Conservation (phyloP, 2,329 filamentous ascomycete species). For the Monilinia polystroma region DNA sequence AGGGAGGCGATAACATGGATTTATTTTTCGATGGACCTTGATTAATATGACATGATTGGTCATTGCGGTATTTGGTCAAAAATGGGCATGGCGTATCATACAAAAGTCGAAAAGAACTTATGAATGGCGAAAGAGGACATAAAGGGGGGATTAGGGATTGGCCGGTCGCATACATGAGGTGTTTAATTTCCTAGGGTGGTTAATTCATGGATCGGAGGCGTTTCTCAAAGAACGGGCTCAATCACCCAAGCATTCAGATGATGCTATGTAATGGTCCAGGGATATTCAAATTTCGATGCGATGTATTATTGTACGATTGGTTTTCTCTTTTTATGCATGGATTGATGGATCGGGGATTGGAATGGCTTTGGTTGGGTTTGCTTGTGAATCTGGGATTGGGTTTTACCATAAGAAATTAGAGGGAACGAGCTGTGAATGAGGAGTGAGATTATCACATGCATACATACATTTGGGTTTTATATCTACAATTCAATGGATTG, state of each 20-base stretch:
- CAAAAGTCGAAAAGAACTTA: neutral
- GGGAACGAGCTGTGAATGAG: neutral
- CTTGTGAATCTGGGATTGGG: neutral
- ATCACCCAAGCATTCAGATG: neutral
- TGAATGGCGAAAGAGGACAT: constrained; percentile 6
- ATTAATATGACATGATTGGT: constrained; percentile 16
- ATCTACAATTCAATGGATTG: constrained; percentile 1
- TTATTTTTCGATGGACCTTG: constrained; percentile 36
- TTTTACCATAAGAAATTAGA: constrained; percentile 5
- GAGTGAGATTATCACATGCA: neutral
- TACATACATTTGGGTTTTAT: constrained; percentile 8
- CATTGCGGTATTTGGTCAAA: neutral
- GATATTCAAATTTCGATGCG: neutral
- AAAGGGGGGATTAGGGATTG: neutral
- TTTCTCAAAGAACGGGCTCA: neutral
- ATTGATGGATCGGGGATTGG: neutral
- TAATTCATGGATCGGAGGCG: neutral
- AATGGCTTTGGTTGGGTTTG: constrained; percentile 6
- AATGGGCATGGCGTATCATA: neutral
- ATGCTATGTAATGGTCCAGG: constrained; percentile 1
- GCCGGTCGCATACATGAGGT: constrained; percentile 10
- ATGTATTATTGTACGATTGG: constrained; percentile 11
- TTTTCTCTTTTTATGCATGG: constrained; percentile 2
- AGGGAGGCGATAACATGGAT: constrained; percentile 32
- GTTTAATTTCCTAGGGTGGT: neutral